Conservation (phyloP, 1,284 basidiomycete genomes). For the Trichosporon asahii region DNA sequence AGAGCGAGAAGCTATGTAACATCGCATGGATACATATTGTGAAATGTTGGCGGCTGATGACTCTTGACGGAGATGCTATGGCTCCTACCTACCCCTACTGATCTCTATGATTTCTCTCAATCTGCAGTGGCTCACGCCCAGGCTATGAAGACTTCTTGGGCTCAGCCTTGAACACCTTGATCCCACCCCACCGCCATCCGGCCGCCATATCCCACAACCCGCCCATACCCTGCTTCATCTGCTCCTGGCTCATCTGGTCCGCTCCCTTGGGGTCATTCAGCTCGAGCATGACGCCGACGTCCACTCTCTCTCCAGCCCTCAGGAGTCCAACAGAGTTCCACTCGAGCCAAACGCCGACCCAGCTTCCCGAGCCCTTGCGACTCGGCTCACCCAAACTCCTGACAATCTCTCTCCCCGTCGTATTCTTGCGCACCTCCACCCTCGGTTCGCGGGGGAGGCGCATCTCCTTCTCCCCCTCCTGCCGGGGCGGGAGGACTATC, state of each 20-base stretch:
- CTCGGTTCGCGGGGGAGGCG: conserved; percentile 44
- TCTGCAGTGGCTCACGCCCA: background rate
- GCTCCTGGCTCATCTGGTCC: conserved; percentile 30
- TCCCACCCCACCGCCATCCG: conserved; percentile 42
- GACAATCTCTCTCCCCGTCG: conserved; percentile 73
- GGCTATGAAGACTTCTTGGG: background rate
- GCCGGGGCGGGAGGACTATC: conserved; percentile 43
- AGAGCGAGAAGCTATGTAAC: conserved; percentile 16
- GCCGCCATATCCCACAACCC: conserved; percentile 49
- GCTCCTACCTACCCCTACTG: background rate
- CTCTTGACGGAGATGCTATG: background rate
- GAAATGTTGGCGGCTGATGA: background rate
- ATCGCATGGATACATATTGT: conserved; percentile 21
- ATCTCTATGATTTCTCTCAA: background rate
- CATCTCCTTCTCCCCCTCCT: conserved; percentile 20
- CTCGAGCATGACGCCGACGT: conserved; percentile 44
- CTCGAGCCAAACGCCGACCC: conserved; percentile 85
- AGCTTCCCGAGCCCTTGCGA: conserved; percentile 83
- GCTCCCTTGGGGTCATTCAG: conserved; percentile 38
- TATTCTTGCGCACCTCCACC: conserved; percentile 57
- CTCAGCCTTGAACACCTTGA: conserved; percentile 40
- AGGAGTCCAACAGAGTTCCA: conserved; percentile 61
- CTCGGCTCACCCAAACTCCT: conserved; percentile 70
- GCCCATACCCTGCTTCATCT: conserved; percentile 39
- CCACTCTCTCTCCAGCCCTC: conserved; percentile 13